Conservation (phyloP, 2,329 filamentous ascomycete species). For the Calonectria hongkongensis region DNA sequence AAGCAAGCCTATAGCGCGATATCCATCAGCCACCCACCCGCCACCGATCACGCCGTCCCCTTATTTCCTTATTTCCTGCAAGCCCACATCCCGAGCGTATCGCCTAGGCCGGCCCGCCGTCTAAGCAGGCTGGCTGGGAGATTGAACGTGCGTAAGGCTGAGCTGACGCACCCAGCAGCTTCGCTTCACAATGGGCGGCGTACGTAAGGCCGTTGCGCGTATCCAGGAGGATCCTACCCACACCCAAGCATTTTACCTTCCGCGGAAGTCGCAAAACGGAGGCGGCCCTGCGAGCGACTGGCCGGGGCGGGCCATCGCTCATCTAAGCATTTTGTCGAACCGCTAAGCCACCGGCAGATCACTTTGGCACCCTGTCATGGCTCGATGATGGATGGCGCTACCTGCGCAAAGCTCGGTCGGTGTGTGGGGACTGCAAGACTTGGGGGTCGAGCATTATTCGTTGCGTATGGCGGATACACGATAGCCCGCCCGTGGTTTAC, state of each 20-base stretch:
- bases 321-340: not conserved
- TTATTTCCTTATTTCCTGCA: constrained; percentile 13
- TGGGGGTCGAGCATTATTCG: not conserved
- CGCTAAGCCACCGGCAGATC: constrained; percentile 20
- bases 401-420: constrained; percentile 20
- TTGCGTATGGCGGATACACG: constrained; percentile 1
- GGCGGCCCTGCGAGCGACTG: not conserved
- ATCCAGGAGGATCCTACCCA: constrained; percentile 7
- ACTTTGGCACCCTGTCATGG: constrained; percentile 7
- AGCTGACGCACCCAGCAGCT: constrained; percentile 28
- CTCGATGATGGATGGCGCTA: not conserved
- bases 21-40: not conserved
- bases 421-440: not conserved
- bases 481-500: not conserved
- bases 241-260: constrained; percentile 4
- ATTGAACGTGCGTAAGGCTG: constrained; percentile 35
- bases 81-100: not conserved
- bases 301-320: constrained; percentile 19
- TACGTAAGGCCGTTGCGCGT: constrained; percentile 38
- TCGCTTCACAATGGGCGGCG: constrained; percentile 24
- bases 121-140: not conserved
- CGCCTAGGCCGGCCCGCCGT: not conserved
- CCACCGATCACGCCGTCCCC: not conserved
- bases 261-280: constrained; percentile 26
- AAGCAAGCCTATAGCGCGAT: not conserved